Evolutionary conservation across 2,329 filamentous ascomycete genomes (phyloP).

Genomic region (Xylaria sp.): DNA sequence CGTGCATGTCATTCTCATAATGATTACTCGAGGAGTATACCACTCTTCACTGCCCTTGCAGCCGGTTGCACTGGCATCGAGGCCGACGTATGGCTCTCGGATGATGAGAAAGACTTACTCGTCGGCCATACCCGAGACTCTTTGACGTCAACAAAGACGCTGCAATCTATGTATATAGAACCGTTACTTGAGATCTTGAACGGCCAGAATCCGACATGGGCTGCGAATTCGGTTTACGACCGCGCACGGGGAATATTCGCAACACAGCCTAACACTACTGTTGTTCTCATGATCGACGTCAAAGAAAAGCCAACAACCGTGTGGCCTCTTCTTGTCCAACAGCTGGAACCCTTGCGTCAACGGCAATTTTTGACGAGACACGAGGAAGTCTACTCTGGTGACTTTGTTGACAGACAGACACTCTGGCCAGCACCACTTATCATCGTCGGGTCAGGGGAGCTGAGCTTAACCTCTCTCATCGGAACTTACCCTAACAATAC

Average conservation of each 20-base stretch:
- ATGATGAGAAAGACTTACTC: conserved; percentile 57
- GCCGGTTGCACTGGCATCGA: conserved; percentile 70
- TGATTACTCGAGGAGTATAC: conserved; percentile 71
- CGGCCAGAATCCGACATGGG: conserved; percentile 56
- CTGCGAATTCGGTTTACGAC: conserved; percentile 50
- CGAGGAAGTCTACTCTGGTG: conserved; percentile 57
- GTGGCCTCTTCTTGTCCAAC: conserved; percentile 60
- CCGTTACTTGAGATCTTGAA: conserved; percentile 69
- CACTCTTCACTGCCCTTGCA: conserved; percentile 67
- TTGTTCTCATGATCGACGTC: conserved; percentile 73
- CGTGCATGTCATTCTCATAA: conserved; percentile 70
- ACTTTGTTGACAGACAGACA: conserved; percentile 53
- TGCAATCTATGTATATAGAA: conserved; percentile 69
- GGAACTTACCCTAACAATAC: not conserved
- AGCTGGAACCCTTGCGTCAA: conserved; percentile 66
- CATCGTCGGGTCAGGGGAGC: not conserved
- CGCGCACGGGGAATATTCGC: not conserved
- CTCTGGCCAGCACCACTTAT: not conserved
- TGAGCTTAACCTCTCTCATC: not conserved
- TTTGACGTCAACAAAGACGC: conserved; percentile 63
- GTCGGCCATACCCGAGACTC: conserved; percentile 68
- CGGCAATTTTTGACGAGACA: conserved; percentile 63
- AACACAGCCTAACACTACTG: conserved; percentile 45
- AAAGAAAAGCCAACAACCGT: conserved; percentile 65
- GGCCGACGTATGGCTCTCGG: conserved; percentile 70